phyloP scores from a whole-genome alignment of 78 protist species.

The Bigelowiella natans region DNA sequence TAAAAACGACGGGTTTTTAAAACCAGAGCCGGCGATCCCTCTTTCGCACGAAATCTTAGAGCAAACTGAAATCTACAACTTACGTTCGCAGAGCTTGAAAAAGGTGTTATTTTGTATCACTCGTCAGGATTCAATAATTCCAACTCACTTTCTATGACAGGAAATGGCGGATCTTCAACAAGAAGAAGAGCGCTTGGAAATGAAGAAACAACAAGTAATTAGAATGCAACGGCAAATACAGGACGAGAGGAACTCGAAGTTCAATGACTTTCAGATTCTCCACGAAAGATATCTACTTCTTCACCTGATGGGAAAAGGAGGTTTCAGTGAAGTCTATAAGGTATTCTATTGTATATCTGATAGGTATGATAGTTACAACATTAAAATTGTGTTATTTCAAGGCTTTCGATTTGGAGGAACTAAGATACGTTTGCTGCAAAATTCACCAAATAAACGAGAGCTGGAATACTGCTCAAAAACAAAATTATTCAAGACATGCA shows the following conservation, averaged over 20 bases:
- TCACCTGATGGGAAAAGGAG: conserved; percentile 69
- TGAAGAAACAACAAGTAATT: neutral
- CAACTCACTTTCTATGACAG: neutral
- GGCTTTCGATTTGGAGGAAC: conserved; percentile 55
- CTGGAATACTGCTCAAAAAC: conserved; percentile 51
- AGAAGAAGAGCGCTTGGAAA: conserved; percentile 1
- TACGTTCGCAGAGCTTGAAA: neutral
- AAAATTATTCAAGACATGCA: conserved; percentile 49
- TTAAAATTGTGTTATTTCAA: neutral
- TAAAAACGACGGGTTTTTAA: neutral
- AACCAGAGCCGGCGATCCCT: neutral
- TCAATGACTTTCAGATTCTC: neutral
- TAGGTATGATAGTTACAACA: neutral
- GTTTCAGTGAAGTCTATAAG: conserved; percentile 72
- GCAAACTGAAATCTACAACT: neutral
- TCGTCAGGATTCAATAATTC: neutral
- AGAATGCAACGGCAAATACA: neutral
- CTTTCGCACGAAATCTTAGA: neutral
- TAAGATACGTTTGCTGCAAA: conserved; percentile 72
- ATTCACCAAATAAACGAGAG: conserved; percentile 57
- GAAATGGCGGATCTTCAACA: neutral
- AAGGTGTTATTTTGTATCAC: neutral
- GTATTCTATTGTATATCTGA: neutral
- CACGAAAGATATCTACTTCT: conserved; percentile 56
- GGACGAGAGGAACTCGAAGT: neutral